Evolutionary conservation across 2,329 filamentous ascomycete genomes (phyloP).

Genomic region (Diplodia mutila): DNA sequence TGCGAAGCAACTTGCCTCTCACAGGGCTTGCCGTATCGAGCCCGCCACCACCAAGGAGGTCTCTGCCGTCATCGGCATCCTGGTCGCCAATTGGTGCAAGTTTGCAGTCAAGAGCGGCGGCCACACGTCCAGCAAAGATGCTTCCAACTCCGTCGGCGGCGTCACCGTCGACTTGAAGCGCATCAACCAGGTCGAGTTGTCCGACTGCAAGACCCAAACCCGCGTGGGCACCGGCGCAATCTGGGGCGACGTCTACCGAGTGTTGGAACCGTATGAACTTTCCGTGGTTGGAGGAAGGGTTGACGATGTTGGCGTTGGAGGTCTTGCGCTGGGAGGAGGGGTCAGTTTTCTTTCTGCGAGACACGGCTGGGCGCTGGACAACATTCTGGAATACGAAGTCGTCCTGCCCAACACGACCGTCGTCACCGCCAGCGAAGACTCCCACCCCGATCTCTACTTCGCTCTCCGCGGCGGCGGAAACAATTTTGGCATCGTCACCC

Average conservation of each 20-base stretch:
- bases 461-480: constrained; percentile 43
- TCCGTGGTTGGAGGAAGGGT: constrained; percentile 26
- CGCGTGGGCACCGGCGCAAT: constrained; percentile 27
- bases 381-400: constrained; percentile 9
- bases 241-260: constrained; percentile 29
- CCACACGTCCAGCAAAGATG: constrained; percentile 33
- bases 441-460: constrained; percentile 39
- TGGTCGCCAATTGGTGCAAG: constrained; percentile 28
- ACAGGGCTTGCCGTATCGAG: constrained; percentile 28
- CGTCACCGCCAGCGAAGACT: constrained; percentile 10
- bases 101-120: constrained; percentile 39
- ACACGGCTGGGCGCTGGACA: constrained; percentile 9
- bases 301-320: constrained; percentile 27
- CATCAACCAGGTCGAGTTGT: constrained; percentile 28
- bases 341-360: constrained; percentile 19
- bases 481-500: constrained; percentile 46
- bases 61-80: constrained; percentile 34
- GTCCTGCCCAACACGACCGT: constrained; percentile 18
- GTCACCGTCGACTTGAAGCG: constrained; percentile 38
- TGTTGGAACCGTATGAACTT: constrained; percentile 13
- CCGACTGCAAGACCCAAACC: constrained; percentile 26
- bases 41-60: constrained; percentile 37
- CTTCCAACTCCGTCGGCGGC: constrained; percentile 36
- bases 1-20: neutral
- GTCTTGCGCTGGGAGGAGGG: constrained; percentile 27